Conservation (phyloP, 2,329 filamentous ascomycete genomes). For the Periconia digitata region DNA sequence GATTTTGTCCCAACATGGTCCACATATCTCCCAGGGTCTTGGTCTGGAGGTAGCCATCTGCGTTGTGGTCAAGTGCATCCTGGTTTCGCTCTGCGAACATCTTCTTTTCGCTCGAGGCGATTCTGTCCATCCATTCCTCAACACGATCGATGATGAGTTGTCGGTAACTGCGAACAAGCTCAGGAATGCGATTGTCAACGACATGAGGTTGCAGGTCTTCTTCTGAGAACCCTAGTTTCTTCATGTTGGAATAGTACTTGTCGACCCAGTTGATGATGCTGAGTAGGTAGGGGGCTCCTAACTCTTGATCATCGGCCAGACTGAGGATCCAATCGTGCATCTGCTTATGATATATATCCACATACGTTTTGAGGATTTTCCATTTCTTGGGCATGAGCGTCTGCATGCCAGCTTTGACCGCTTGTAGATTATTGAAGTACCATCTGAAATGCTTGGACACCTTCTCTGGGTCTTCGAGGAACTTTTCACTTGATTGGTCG, state of each 20-base stretch:
- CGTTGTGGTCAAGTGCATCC: slow-evolving; percentile 73
- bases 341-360: slow-evolving; percentile 83
- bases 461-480: slow-evolving; percentile 78
- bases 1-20: slow-evolving; percentile 94
- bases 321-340: slow-evolving; percentile 93
- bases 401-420: slow-evolving; percentile 90
- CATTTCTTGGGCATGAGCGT: slow-evolving; percentile 92
- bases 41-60: slow-evolving; percentile 88
- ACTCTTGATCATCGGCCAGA: slow-evolving; percentile 79
- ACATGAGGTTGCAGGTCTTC: slow-evolving; percentile 82
- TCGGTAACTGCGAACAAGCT: slow-evolving; percentile 91
- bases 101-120: slow-evolving; percentile 78
- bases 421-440: slow-evolving; percentile 98
- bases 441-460: slow-evolving; percentile 89
- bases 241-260: slow-evolving; percentile 96
- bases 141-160: slow-evolving; percentile 93
- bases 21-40: slow-evolving; percentile 93
- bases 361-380: slow-evolving; percentile 91
- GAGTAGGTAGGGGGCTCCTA: slow-evolving; percentile 84
- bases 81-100: slow-evolving; percentile 77
- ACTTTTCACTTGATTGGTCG: slow-evolving; percentile 68
- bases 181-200: slow-evolving; percentile 84
- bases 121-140: slow-evolving; percentile 96
- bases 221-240: slow-evolving; percentile 77
- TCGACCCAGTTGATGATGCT: slow-evolving; percentile 94